phyloP scores from a whole-genome alignment of 768 basidiomycete species.

The Lactifluus rugatus region DNA sequence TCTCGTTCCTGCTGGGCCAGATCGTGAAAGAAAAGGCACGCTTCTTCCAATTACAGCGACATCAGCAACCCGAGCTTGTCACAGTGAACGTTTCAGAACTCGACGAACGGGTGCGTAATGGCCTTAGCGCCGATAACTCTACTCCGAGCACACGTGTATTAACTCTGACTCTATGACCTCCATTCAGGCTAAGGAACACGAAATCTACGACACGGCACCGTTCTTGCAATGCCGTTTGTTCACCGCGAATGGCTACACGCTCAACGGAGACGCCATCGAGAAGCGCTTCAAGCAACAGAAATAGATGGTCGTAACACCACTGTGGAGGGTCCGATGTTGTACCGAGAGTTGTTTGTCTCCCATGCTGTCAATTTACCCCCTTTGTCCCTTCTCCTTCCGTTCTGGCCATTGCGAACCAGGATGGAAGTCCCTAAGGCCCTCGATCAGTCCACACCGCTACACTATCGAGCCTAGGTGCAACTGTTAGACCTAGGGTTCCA shows the following conservation, averaged over 20 bases:
- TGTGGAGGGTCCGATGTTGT: background rate
- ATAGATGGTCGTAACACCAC: background rate
- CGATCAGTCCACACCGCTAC: too few species aligned
- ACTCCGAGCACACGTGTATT: background rate
- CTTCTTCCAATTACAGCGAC: conserved; percentile 65
- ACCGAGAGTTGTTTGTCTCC: background rate
- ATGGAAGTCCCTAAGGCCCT: background rate
- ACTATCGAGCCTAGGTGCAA: too few species aligned
- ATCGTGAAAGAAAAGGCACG: conserved; percentile 89
- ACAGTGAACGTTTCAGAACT: conserved; percentile 71
- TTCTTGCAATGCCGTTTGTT: conserved; percentile 86
- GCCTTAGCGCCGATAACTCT: background rate
- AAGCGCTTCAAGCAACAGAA: conserved; percentile 49
- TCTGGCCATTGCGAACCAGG: background rate
- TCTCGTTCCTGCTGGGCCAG: conserved; percentile 89
- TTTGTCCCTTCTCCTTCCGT: background rate
- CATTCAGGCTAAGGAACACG: conserved; percentile 87
- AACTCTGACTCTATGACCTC: background rate
- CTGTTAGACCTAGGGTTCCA: too few species aligned
- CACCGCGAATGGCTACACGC: conserved; percentile 76
- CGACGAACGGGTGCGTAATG: conserved; percentile 67
- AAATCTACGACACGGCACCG: conserved; percentile 82
- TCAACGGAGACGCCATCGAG: conserved; percentile 54
- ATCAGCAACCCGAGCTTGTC: conserved; percentile 70
- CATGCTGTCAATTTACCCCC: background rate